Evolutionary conservation across 2,329 filamentous ascomycete genomes (phyloP), one percentile per base, ranked within the genome.

Genomic region (Aspergillus fischeri): DNA sequence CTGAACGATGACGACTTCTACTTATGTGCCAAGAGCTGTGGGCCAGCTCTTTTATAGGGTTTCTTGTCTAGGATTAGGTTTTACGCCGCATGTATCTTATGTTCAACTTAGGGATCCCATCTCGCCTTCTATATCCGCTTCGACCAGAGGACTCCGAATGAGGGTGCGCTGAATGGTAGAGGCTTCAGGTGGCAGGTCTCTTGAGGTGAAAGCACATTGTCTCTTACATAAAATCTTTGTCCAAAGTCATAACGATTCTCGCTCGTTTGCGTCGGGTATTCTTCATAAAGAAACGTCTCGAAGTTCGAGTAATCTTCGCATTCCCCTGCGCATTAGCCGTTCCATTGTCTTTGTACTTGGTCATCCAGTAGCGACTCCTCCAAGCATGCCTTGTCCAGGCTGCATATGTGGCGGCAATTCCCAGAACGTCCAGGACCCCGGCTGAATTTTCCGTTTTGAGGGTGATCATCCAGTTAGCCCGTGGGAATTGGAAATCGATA

Each of bases 341-440:
- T 1, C 11, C 57, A 49, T 67, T 62, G 14, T 58, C 62, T 10
- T 29, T 45, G 21, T 54, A 65, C 54, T 61, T 67, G 3, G 61
- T 56, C 11, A 52, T 66, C 63, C 66, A 66, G 41, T 67, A 65
- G 8, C 52, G 50, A n/a, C 63, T 69, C 0, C 65, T 63, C 47
- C 56, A 59, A 3, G 61, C 61, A 28, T 59, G 65, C 21, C 59
- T 52, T 8, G 38, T 47, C 60, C 63, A 62, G 8, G 61, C 60
- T 14, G 63, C 63, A 25, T 63, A 62, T 28, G 54, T 59, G 10
- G 59, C 62, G 61, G 60, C 29, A 42, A 63, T 63, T n/a, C 61
- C 58, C n/a, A 65, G 52, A 32, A 55, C 17, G 2, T 48, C 50
- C 10, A 63, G 0, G 58, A 58, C 3, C 42, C 60, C 14, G 48